Evolutionary conservation across 2,329 filamentous ascomycete species (phyloP).

Genomic region (Diaporthe sp.): DNA sequence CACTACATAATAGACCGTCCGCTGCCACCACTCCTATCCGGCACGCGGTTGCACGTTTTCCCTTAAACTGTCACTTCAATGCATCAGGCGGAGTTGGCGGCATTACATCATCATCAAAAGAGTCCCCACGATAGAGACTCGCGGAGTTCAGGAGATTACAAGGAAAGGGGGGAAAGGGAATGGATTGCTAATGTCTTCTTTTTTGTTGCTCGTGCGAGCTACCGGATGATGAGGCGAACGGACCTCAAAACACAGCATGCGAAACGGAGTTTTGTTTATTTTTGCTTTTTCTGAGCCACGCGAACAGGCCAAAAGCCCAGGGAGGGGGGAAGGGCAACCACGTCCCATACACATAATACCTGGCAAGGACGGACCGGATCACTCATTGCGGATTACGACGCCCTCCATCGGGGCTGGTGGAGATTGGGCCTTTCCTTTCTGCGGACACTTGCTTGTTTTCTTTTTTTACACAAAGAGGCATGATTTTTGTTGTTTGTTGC

Average conservation of each 20-base stretch:
- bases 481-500: slow-evolving; percentile 6
- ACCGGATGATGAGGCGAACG: slow-evolving; percentile 10
- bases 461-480: background rate
- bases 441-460: background rate
- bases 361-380: background rate
- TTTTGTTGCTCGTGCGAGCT: slow-evolving; percentile 9
- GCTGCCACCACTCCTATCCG: slow-evolving; percentile 20
- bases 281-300: background rate
- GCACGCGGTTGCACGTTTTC: slow-evolving; percentile 35
- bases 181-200: slow-evolving; percentile 9
- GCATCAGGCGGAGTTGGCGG: slow-evolving; percentile 44
- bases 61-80: slow-evolving; percentile 29
- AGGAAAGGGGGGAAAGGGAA: background rate
- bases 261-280: slow-evolving; percentile 21
- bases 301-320: background rate
- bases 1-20: slow-evolving; percentile 36
- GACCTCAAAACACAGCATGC: slow-evolving; percentile 32
- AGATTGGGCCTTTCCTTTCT: background rate
- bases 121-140: slow-evolving; percentile 34
- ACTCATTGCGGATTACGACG: background rate
- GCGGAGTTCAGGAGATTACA: slow-evolving; percentile 32
- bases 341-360: slow-evolving; percentile 20
- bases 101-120: slow-evolving; percentile 32
- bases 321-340: background rate
- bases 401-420: background rate